A percentile compares a stretch with the other conserved stretches of the same genome.
phyloP scores from a whole-genome alignment of 78 protist species.

The Pigoraptor vietnamica region DNA sequence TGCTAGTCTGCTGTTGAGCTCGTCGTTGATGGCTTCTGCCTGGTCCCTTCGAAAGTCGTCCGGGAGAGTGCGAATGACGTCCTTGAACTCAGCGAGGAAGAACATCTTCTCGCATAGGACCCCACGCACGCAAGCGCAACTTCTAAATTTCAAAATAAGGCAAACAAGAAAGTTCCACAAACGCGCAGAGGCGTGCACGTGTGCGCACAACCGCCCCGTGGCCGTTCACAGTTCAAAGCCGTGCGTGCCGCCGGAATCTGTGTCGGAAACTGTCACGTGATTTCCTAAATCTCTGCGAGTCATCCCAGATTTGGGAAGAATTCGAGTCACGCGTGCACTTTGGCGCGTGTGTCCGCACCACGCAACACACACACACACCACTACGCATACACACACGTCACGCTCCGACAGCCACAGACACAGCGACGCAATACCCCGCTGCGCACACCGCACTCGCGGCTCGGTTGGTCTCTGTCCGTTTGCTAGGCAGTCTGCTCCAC shows the following conservation, averaged over 20 bases:
- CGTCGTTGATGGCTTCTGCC: not conserved
- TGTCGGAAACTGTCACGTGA: not conserved
- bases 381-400: not conserved
- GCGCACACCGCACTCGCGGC: no score
- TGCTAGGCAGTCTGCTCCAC: no score
- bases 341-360: no score
- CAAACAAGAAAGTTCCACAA: no score
- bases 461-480: no score
- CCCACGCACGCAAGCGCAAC: no score
- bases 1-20: not conserved
- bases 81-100: not conserved
- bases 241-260: not conserved
- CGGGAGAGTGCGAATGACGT: not conserved
- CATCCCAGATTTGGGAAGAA: no score
- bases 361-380: not conserved
- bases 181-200: no score
- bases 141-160: not conserved
- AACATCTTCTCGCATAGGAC: no score
- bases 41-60: not conserved
- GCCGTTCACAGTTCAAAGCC: no score
- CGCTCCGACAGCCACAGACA: not conserved
- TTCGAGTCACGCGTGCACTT: no score
- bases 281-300: not conserved
- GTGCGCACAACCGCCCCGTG: no score
- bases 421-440: not conserved